A percentile compares a stretch with the other conserved stretches of the same genome.
These are phyloP conservation scores for Jacaranda copaia DNA, from an alignment of 257 asterid genomes.

Conservation along the genomic window DNA sequence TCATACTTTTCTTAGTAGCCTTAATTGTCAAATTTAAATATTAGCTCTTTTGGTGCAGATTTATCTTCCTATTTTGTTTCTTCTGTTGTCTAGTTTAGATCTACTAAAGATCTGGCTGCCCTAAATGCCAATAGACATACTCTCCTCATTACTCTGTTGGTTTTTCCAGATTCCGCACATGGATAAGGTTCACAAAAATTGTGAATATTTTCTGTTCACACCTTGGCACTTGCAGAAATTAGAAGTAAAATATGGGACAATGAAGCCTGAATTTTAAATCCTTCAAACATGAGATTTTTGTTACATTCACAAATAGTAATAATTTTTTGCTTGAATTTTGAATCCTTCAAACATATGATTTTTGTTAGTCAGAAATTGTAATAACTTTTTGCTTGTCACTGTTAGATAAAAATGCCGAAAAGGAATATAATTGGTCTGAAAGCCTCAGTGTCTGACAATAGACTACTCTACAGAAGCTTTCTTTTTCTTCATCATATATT, in stretches of 20 bases:
- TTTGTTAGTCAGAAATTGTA: not conserved
- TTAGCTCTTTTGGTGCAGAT: not conserved
- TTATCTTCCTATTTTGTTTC: not conserved
- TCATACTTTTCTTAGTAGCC: slow-evolving; percentile 12
- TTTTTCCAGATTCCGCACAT: not conserved
- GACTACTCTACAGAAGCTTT: not conserved
- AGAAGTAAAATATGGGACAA: not conserved
- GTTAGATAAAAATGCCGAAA: not conserved
- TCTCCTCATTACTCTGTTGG: not conserved
- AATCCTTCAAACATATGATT: not conserved
- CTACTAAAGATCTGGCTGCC: not conserved
- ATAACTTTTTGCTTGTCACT: not conserved
- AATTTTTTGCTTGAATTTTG: not conserved
- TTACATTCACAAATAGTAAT: not conserved
- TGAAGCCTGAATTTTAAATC: slow-evolving; percentile 13
- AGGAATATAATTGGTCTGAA: not conserved
- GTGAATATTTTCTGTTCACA: not conserved
- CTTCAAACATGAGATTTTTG: not conserved
- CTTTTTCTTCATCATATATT: not conserved
- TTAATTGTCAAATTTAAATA: not conserved
- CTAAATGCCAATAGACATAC: not conserved
- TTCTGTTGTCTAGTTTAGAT: not conserved
- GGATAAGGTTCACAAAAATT: not conserved
- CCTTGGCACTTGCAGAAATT: not conserved
- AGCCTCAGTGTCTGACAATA: not conserved